Base-by-base conservation (phyloP, 371 early-diverging fungal genomes). In the Gilbertella persicaria region DNA sequence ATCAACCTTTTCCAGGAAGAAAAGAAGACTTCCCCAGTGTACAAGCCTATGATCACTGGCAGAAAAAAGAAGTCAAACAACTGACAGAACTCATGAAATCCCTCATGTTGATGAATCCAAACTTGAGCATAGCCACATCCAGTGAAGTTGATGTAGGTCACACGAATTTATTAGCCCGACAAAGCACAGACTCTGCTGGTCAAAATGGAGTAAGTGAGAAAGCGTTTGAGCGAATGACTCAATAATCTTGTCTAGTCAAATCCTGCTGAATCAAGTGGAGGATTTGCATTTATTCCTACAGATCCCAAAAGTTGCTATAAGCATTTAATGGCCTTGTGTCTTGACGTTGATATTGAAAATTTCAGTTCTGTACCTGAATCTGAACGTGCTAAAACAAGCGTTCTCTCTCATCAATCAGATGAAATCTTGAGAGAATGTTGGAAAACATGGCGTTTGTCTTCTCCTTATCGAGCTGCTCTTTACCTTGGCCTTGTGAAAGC, bases 381-480 rank as follows among this genome's bases (percentile, higher is more conserved):
- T 2, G 78, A 78, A 26, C 55, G 67, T 13, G 61, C 60, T 26
- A 67, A 62, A 1, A 47, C 64, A 19, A 67, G 50, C 10, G 54
- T 25, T 14, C 62, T 85, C 8, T 79, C 86, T 4, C 53, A 58
- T 0, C 51, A 67, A 12, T 78, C 81, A 14, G 78, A 67, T 40
- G 73, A 82, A 5, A 48, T 86, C 9, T 58, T 86, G 23, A 75
- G 73, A 35, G 86, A 86, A 49, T 78, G 82, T 40, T 76, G 78
- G 35, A 79, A 79, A 33, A 78, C 80, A 0, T 86, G 86, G 86
- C 67, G 86, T 45, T 42, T 86, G 29, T 80, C 83, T 19, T 66
- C 69, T 7, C 71, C 82, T 12, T 85, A 73, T 57, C 65, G 83
- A 35, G 79, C 79, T 21, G 74, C 78, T 4, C 71, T 84, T 24